Evolutionary conservation across 768 basidiomycete species (phyloP).

Genomic region (Tricholoma sp.): DNA sequence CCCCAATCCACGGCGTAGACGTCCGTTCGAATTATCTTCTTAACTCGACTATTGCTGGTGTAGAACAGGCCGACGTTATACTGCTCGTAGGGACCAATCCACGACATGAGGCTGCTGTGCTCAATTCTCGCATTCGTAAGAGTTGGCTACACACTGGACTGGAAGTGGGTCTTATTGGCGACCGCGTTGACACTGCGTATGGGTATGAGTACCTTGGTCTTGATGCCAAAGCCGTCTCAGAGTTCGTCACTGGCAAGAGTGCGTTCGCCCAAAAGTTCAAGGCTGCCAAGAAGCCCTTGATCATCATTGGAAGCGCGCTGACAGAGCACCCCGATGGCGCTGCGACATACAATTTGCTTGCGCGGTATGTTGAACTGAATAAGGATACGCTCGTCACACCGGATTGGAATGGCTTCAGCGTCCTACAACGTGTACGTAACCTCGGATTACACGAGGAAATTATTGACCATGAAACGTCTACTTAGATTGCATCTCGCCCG

Average conservation of each 20-base stretch:
- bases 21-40: constrained; percentile 95
- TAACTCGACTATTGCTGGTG: constrained; percentile 86
- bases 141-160: constrained; percentile 85
- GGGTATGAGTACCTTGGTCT: constrained; percentile 89
- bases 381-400: constrained; percentile 71
- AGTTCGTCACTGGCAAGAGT: constrained; percentile 75
- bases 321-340: constrained; percentile 82
- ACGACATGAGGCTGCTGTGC: constrained; percentile 92
- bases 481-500: constrained; percentile 81
- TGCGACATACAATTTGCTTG: constrained; percentile 69
- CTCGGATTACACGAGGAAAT: background rate
- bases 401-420: constrained; percentile 94
- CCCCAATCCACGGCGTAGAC: constrained; percentile 80
- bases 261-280: constrained; percentile 84
- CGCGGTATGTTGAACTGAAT: constrained; percentile 78
- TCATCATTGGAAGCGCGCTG: constrained; percentile 88
- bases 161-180: constrained; percentile 87
- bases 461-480: background rate
- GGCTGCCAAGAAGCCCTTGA: constrained; percentile 83
- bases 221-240: constrained; percentile 66
- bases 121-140: constrained; percentile 96
- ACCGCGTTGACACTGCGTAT: constrained; percentile 87
- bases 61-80: constrained; percentile 89
- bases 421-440: constrained; percentile 79
- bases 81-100: constrained; percentile 96